A percentile compares a stretch with the other conserved stretches of the same genome.
phyloP scores from a whole-genome alignment of 495 filamentous ascomycete genomes.

The Copromyces sp. region DNA sequence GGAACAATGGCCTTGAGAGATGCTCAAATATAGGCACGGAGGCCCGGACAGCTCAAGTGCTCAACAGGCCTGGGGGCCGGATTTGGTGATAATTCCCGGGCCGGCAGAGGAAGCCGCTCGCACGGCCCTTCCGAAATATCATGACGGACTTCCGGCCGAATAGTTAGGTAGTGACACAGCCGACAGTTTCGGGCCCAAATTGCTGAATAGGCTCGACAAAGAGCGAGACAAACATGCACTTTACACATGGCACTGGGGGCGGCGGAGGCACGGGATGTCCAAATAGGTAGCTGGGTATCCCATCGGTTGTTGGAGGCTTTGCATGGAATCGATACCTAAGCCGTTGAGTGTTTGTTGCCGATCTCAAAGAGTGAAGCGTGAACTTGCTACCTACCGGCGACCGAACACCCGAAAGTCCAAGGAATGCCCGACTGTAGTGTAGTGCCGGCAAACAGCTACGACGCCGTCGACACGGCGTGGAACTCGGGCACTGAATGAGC shows the following conservation, averaged over 20 bases:
- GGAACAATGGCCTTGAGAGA: not conserved
- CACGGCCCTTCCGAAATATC: not conserved
- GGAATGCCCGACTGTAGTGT: not conserved
- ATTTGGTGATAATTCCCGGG: not conserved
- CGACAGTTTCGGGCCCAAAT: not conserved
- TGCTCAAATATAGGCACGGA: not conserved
- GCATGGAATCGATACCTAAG: not conserved
- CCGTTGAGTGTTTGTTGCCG: not conserved
- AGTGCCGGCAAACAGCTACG: not conserved
- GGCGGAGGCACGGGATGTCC: not conserved
- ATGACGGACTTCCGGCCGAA: not conserved
- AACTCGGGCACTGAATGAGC: not conserved
- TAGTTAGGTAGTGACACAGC: not conserved
- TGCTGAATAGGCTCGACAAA: not conserved
- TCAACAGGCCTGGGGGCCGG: not conserved
- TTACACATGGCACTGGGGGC: not conserved
- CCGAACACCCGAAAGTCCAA: not conserved
- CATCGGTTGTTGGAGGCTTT: not conserved
- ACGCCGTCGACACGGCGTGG: not conserved
- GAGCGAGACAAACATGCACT: not conserved
- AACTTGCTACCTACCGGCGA: not conserved
- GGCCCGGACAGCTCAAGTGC: not conserved
- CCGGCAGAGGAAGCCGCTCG: not conserved
- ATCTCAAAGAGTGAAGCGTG: not conserved
- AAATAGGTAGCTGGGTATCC: not conserved